These are phyloP conservation scores for Spergularia bocconei DNA, from an alignment of 148 eudicot species.

Conservation along the genomic window DNA sequence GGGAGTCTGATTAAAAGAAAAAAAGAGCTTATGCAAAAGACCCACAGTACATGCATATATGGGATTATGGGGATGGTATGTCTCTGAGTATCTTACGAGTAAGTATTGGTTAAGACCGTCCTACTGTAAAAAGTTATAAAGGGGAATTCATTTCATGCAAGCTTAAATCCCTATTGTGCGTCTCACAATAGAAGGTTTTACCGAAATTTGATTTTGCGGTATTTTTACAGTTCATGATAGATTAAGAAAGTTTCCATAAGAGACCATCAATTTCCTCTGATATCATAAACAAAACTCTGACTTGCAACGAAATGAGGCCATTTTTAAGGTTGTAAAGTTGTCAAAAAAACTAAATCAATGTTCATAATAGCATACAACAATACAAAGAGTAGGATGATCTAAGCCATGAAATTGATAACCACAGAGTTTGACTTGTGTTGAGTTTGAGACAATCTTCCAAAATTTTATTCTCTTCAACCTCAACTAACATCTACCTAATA, in stretches of 20 bases:
- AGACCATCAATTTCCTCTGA: neutral
- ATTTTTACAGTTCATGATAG: neutral
- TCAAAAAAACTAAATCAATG: neutral
- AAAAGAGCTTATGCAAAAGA: slow-evolving; percentile 20
- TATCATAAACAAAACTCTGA: slow-evolving; percentile 18
- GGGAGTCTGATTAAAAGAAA: slow-evolving; percentile 15
- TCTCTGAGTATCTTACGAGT: neutral
- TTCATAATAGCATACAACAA: neutral
- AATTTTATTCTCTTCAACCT: slow-evolving; percentile 32
- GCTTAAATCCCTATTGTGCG: too few species aligned
- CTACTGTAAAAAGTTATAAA: neutral
- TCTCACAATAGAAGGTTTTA: too few species aligned
- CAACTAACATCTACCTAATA: slow-evolving; percentile 71
- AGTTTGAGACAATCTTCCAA: slow-evolving; percentile 27
- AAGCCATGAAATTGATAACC: slow-evolving; percentile 26
- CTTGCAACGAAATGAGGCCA: slow-evolving; percentile 24
- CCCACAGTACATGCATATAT: slow-evolving; percentile 17
- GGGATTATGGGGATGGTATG: slow-evolving; percentile 21
- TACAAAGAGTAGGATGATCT: slow-evolving; percentile 17
- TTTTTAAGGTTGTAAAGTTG: neutral
- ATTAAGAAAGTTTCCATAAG: neutral
- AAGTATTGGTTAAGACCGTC: slow-evolving; percentile 1
- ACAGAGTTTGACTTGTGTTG: slow-evolving; percentile 22
- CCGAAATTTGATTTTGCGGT: too few species aligned
- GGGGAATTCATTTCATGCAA: neutral